Conservation (phyloP, 2,329 filamentous ascomycete species). For the Aspergillus sergii region DNA sequence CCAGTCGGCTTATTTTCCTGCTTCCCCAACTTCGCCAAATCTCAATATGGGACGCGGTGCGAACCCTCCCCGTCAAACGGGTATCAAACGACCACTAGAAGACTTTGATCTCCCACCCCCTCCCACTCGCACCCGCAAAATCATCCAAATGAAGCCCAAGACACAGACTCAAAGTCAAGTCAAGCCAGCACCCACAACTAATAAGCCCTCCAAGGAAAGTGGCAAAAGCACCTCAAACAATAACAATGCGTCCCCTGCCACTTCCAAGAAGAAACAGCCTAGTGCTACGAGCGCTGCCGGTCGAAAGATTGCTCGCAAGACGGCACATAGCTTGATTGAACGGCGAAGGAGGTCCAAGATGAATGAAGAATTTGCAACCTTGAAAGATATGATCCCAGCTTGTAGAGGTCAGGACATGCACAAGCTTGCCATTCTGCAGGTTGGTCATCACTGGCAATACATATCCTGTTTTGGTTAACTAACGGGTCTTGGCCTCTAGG, state of each 20-base stretch:
- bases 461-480: conserved; percentile 7
- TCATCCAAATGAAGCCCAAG: conserved; percentile 94
- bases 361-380: conserved; percentile 94
- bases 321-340: conserved; percentile 94
- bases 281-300: conserved; percentile 78
- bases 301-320: conserved; percentile 94
- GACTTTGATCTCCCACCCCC: conserved; percentile 83
- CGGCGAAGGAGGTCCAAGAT: conserved; percentile 88
- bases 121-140: conserved; percentile 88
- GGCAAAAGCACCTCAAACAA: conserved; percentile 20
- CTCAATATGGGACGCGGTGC: conserved; percentile 25
- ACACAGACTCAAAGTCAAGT: conserved; percentile 49
- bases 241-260: conserved; percentile 29
- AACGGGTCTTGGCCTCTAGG: conserved; percentile 54
- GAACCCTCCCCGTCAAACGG: conserved; percentile 32
- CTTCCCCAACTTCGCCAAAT: conserved; percentile 38
- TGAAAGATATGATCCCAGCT: conserved; percentile 94
- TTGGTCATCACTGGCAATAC: conserved; percentile 46
- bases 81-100: conserved; percentile 44
- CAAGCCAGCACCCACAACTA: conserved; percentile 42
- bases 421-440: conserved; percentile 92
- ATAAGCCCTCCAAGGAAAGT: conserved; percentile 28
- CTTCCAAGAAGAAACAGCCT: conserved; percentile 74
- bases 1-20: conserved; percentile 31
- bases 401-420: conserved; percentile 96